Base-by-base conservation (phyloP, 2,329 filamentous ascomycete genomes). In the Pestalotiopsis sp. region DNA sequence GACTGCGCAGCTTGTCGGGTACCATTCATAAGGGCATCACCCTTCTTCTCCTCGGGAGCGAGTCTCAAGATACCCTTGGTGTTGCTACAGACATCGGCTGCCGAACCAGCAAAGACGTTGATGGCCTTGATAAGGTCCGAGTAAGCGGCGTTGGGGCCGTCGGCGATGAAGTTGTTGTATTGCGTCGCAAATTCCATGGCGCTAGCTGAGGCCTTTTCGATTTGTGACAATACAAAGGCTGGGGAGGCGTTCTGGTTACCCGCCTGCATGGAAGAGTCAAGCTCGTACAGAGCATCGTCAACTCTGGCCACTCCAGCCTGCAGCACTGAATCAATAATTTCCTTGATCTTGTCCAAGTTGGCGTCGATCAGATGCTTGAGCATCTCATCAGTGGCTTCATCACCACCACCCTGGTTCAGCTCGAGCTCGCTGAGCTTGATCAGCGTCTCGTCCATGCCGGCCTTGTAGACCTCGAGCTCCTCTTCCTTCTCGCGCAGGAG, bases 111-210 rank as follows among this genome's bases (percentile, higher is more conserved):
- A 80, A 98, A 98, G 65, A 94, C 88, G 75, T 94, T 96, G 74
- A 97, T 92, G 0, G 94, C 93, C 77, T 94, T 94, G 80, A 98
- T 98, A 69, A 99, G 92, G 68, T 97, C 94, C 1, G 92, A 89
- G 75, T 98, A 94, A 10, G 90, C 91, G 77, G 93, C 94, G 79
- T 94, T 97, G 4, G 95, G 94, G 0, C 96, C 96, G 77, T 99
- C 96, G 7, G 95, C 96, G 74, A 99, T 97, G 79, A 97, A 98
- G 81, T 97, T 97, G 84, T 98, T 99, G 86, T 98, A 99, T 0
- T 96, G 91, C 0, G 95, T 98, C 1, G 95, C 96, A 80, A 99
- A 99, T 78, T 99, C 96, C 80, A 97, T 98, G 13, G 96, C 94
- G 71, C 91, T 97, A 10, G 94, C 90, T 7, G 94, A 96, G 0